Evolutionary conservation across 2,329 filamentous ascomycete genomes (phyloP).

Genomic region (Penicillium sp.): DNA sequence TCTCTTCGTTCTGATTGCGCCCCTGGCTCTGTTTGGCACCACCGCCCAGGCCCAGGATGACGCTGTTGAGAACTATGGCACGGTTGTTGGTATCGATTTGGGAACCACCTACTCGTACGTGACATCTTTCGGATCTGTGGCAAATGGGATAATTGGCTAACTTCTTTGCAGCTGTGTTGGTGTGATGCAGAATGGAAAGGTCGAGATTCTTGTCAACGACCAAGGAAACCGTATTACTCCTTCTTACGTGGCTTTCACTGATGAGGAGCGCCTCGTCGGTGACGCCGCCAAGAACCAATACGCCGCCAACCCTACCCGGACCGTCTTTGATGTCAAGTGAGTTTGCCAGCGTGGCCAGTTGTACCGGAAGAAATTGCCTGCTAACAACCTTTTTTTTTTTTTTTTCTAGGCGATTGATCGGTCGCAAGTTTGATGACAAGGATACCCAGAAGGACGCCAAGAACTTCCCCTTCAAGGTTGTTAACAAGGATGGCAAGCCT

Average conservation of each 20-base stretch:
- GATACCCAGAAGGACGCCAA: constrained; percentile 91
- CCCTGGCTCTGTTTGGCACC: constrained; percentile 75
- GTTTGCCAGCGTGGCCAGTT: constrained; percentile 31
- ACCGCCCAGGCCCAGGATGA: constrained; percentile 65
- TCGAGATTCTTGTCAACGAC: constrained; percentile 93
- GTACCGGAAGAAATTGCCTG: neutral
- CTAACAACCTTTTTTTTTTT: constrained; percentile 27
- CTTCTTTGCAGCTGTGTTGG: constrained; percentile 71
- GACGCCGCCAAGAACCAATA: constrained; percentile 97
- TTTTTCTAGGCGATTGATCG: constrained; percentile 67
- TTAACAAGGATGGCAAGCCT: constrained; percentile 86
- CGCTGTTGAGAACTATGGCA: constrained; percentile 70
- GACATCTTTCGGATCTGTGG: no score
- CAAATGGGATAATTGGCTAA: constrained; percentile 14
- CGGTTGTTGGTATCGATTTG: constrained; percentile 92
- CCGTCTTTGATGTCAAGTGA: constrained; percentile 80
- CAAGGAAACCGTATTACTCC: constrained; percentile 96
- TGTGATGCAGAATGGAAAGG: constrained; percentile 93
- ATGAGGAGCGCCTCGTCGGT: constrained; percentile 93
- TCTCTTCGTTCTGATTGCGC: constrained; percentile 76
- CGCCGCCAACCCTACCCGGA: constrained; percentile 69
- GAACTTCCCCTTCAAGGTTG: constrained; percentile 96
- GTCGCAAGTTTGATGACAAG: constrained; percentile 76
- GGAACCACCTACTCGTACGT: constrained; percentile 69
- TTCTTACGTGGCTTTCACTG: constrained; percentile 93